Evolutionary conservation across 768 basidiomycete species (phyloP).

Genomic region (Lepiota brunneoincarnata): DNA sequence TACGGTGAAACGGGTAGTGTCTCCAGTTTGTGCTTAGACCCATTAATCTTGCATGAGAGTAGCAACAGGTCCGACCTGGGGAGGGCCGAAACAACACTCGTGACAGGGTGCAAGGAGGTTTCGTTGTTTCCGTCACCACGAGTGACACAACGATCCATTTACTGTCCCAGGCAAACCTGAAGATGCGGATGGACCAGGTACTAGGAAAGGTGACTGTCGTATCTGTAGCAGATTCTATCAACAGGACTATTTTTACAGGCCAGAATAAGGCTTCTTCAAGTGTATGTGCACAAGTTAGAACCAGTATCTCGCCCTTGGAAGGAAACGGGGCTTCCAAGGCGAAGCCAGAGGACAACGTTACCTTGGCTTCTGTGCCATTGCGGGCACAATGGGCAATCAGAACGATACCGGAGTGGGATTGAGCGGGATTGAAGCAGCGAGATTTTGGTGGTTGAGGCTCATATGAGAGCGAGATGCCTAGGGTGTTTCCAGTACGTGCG

Average conservation of each 20-base stretch:
- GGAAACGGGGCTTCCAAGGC: conserved; percentile 34
- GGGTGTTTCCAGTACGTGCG: conserved; percentile 37
- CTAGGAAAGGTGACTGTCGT: conserved; percentile 25
- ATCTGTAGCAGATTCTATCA: conserved; percentile 18
- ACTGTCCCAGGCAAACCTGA: conserved; percentile 1
- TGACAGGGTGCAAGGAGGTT: conserved; percentile 32
- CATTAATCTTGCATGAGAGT: conserved; percentile 27
- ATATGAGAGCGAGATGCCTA: conserved; percentile 42
- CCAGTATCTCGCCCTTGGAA: conserved; percentile 25
- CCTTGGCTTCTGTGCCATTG: conserved; percentile 33
- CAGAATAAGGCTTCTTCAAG: conserved; percentile 46
- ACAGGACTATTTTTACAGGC: background rate
- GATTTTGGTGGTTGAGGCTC: conserved; percentile 42
- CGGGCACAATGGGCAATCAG: conserved; percentile 52
- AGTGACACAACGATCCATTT: conserved; percentile 35
- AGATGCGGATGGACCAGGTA: conserved; percentile 13
- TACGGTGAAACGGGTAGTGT: conserved; percentile 64
- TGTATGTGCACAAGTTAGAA: conserved; percentile 63
- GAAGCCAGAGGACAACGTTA: conserved; percentile 59
- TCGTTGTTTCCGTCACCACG: conserved; percentile 14
- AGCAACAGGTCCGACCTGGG: conserved; percentile 58
- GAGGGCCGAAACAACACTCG: conserved; percentile 50
- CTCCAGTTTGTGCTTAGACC: conserved; percentile 25
- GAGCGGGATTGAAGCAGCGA: conserved; percentile 25
- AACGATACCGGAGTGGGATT: conserved; percentile 29